Evolutionary conservation across 257 asterid genomes (phyloP), one percentile per base, ranked within the genome.

Genomic region (Primulina eburnea): DNA sequence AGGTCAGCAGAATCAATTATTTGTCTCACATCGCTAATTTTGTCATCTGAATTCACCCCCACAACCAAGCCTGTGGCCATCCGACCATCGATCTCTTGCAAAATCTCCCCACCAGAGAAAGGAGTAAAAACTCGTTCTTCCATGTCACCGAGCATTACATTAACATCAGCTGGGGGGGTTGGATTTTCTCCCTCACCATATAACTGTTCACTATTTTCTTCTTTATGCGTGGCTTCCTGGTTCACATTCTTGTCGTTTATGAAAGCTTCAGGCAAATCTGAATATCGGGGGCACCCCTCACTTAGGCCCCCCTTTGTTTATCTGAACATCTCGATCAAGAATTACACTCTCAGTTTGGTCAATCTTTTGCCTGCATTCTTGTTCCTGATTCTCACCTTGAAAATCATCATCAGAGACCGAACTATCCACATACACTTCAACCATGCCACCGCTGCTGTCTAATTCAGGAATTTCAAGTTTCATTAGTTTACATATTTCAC

Each of bases 81-180:
- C 75, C 50, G 73, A 62, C 71, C 76, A 68, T 78, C 87, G 55
- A 73, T 71, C 66, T 73, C 73, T 60, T 43, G 75, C 38, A 70
- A 79, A 62, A 53, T 64, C 78, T 71, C 87, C 68, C 68, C 85
- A 62, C 21, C 56, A 20, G 69, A 59, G 58, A 33, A 40, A 18
- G 72, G 56, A 74, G 63, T 6, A 62, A 76, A 63, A 61, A 66
- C 64, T 60, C 34, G 65, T 29, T 66, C 61, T 34, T 64, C 80
- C 32, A 34, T 53, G 18, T 76, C 78, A 75, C 34, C 73, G 14
- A 5, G 60, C 68, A 40, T 63, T 59, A 65, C 53, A 53, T 70
- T 43, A 53, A 30, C 68, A 55, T 69, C 82, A 53, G 74, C 67
- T 26, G 11, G 28, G 24, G 47, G 65, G 43, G 62, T 43, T 62